phyloP scores from a whole-genome alignment of 371 early-diverging fungal genomes.

The Apophysomyces sp. region DNA sequence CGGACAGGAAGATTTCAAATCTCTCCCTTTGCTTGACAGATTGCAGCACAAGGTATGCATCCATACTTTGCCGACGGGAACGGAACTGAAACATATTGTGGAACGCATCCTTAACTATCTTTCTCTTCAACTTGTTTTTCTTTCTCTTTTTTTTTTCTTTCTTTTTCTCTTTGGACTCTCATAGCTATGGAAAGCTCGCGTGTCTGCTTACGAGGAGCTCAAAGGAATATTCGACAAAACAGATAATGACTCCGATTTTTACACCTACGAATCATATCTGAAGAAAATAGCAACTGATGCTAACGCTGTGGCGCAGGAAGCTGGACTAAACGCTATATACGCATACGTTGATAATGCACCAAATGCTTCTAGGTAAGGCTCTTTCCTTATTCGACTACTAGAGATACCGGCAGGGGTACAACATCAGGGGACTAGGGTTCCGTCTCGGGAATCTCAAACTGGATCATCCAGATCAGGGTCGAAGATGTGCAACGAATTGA shows the following conservation, averaged over 20 bases:
- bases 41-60: slow-evolving; percentile 69
- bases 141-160: slow-evolving; percentile 5
- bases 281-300: slow-evolving; percentile 84
- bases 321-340: slow-evolving; percentile 74
- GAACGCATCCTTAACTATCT: not conserved
- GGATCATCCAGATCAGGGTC: not conserved
- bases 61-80: slow-evolving; percentile 6
- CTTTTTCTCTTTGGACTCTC: not conserved
- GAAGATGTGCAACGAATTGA: slow-evolving; percentile 2
- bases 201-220: slow-evolving; percentile 85
- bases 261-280: slow-evolving; percentile 66
- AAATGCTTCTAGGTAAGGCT: slow-evolving; percentile 63
- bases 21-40: slow-evolving; percentile 65
- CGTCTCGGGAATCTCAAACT: not conserved
- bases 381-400: not conserved
- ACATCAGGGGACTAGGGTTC: not conserved
- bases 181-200: slow-evolving; percentile 94
- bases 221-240: slow-evolving; percentile 65
- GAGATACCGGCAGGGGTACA: not conserved
- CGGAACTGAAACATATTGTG: slow-evolving; percentile 8
- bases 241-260: slow-evolving; percentile 66
- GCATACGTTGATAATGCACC: slow-evolving; percentile 85
- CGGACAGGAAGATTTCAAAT: slow-evolving; percentile 67
- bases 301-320: slow-evolving; percentile 92
- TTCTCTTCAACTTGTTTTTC: not conserved